These are phyloP conservation scores for Sclerotinia borealis DNA, from an alignment of 2,329 filamentous ascomycete genomes.

Conservation along the genomic window DNA sequence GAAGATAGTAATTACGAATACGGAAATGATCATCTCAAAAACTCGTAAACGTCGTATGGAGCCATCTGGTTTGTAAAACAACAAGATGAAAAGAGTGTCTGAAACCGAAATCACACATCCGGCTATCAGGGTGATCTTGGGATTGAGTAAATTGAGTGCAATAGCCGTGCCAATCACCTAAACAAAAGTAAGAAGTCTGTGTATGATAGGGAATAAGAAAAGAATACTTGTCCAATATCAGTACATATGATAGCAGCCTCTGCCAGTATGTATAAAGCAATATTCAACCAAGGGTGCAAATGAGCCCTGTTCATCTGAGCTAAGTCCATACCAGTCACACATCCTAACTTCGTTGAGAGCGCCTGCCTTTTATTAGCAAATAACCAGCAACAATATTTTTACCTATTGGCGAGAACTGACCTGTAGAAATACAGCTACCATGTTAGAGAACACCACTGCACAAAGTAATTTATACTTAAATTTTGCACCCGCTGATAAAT, in stretches of 20 bases:
- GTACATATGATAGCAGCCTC: constrained; percentile 37
- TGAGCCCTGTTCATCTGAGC: constrained; percentile 46
- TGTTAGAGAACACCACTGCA: constrained; percentile 48
- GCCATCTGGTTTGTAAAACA: constrained; percentile 57
- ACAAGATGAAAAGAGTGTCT: constrained; percentile 59
- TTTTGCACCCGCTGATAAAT: constrained; percentile 45
- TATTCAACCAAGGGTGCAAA: constrained; percentile 46
- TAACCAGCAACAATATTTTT: neutral
- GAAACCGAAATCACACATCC: constrained; percentile 61
- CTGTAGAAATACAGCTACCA: constrained; percentile 42
- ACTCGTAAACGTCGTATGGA: constrained; percentile 49
- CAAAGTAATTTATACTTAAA: constrained; percentile 48
- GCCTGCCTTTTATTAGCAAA: neutral
- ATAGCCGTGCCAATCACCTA: constrained; percentile 67
- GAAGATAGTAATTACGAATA: constrained; percentile 58
- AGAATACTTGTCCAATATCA: constrained; percentile 21
- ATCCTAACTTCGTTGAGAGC: constrained; percentile 34
- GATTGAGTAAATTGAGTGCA: constrained; percentile 57
- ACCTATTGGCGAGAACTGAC: neutral
- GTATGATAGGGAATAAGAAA: neutral
- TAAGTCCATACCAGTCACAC: constrained; percentile 45
- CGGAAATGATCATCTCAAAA: constrained; percentile 57
- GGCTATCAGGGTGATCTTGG: constrained; percentile 55
- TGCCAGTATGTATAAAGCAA: constrained; percentile 45
- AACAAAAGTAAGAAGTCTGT: neutral